Evolutionary conservation across 2,329 filamentous ascomycete species (phyloP).

Genomic region (Westerdykella aurantiaca): DNA sequence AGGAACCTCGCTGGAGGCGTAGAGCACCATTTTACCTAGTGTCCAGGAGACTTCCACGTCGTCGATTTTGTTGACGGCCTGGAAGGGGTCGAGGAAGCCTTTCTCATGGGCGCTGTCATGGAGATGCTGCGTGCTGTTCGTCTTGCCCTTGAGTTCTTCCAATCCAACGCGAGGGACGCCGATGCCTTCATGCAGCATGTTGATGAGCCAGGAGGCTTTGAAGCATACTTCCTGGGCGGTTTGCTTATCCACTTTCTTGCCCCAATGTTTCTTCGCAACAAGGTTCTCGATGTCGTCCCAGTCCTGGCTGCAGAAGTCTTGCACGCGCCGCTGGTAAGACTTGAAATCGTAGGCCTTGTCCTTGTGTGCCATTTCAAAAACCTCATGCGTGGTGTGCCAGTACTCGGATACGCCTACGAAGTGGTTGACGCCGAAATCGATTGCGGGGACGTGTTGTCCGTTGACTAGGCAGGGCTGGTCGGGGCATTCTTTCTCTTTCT

Average conservation of each 20-base stretch:
- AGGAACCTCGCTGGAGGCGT: constrained; percentile 82
- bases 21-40: constrained; percentile 90
- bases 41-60: constrained; percentile 96
- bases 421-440: constrained; percentile 95
- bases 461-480: constrained; percentile 85
- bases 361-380: constrained; percentile 73
- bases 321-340: constrained; percentile 79
- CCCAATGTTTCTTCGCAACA: constrained; percentile 61
- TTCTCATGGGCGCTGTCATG: constrained; percentile 64
- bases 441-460: constrained; percentile 85
- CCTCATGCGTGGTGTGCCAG: constrained; percentile 96
- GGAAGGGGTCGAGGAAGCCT: constrained; percentile 78
- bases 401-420: constrained; percentile 98
- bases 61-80: constrained; percentile 87
- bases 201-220: constrained; percentile 97
- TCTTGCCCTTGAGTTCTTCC: constrained; percentile 61
- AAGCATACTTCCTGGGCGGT: constrained; percentile 88
- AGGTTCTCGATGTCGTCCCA: constrained; percentile 71
- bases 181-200: constrained; percentile 91
- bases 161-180: constrained; percentile 81
- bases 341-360: constrained; percentile 81
- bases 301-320: constrained; percentile 75
- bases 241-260: constrained; percentile 65
- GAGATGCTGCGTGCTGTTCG: constrained; percentile 58
- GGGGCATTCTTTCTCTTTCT: constrained; percentile 79